phyloP scores from a whole-genome alignment of 2,329 filamentous ascomycete genomes.

The Paramyrothecium sp. region DNA sequence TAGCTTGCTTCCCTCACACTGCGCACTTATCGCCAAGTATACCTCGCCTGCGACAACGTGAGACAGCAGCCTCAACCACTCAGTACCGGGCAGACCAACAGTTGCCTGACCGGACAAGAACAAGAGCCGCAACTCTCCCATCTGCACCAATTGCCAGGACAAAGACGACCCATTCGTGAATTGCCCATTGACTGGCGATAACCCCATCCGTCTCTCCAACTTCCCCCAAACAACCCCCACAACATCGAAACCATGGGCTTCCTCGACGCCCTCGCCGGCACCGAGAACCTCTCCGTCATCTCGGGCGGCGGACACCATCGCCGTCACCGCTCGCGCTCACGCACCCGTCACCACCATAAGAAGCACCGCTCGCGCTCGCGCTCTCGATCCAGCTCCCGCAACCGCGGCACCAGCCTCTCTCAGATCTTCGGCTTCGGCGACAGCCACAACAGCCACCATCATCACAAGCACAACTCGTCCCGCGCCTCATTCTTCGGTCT shows the following conservation, averaged over 20 bases:
- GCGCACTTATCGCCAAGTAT: too few relatives aligned
- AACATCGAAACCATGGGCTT: conserved; percentile 25
- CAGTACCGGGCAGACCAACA: too few relatives aligned
- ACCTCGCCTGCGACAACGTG: not conserved
- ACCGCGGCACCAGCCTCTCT: conserved; percentile 28
- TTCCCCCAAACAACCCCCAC: not conserved
- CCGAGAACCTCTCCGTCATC: conserved; percentile 27
- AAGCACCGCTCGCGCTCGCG: conserved; percentile 33
- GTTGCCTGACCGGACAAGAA: too few relatives aligned
- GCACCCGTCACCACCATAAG: conserved; percentile 17
- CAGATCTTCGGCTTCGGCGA: conserved; percentile 29
- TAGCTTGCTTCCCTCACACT: not conserved
- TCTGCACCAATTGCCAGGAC: too few relatives aligned
- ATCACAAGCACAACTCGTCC: conserved; percentile 39
- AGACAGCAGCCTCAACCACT: not conserved
- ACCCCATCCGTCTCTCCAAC: not conserved
- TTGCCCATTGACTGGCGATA: not conserved
- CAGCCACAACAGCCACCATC: conserved; percentile 31
- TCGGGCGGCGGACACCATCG: conserved; percentile 24
- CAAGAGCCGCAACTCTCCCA: too few relatives aligned
- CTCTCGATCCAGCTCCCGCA: conserved; percentile 35
- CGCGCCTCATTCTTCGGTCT: conserved; percentile 46
- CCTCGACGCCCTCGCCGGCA: conserved; percentile 25
- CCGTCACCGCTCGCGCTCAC: conserved; percentile 25
- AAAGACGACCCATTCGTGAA: too few relatives aligned